Conservation (phyloP, 768 basidiomycete species). For the Vishniacozyma victoriae region DNA sequence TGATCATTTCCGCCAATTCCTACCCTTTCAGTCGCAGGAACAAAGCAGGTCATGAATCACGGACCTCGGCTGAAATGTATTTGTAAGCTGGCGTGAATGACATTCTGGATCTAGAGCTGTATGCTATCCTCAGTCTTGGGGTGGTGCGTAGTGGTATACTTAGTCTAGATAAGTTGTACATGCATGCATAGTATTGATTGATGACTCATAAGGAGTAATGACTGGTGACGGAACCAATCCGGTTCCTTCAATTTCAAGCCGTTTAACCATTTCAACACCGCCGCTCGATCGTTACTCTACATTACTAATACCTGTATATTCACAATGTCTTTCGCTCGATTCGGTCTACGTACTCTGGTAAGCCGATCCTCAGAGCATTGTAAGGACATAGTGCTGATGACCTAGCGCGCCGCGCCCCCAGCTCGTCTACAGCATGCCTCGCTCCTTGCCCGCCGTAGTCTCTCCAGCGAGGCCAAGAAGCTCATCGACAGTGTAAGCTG, state of each 20-base stretch:
- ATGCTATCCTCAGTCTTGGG: too few relatives aligned
- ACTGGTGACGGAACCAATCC: too few relatives aligned
- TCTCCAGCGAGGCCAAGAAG: slow-evolving; percentile 43
- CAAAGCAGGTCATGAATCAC: neutral
- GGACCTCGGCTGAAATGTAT: slow-evolving; percentile 37
- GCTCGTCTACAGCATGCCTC: slow-evolving; percentile 30
- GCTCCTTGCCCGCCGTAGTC: slow-evolving; percentile 23
- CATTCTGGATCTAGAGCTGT: slow-evolving; percentile 16
- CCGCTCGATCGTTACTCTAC: too few relatives aligned
- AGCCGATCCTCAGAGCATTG: slow-evolving; percentile 3
- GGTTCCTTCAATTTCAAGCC: too few relatives aligned
- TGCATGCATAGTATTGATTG: too few relatives aligned
- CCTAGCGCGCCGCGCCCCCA: slow-evolving; percentile 39
- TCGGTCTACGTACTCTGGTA: slow-evolving; percentile 41
- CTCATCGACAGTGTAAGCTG: slow-evolving; percentile 42
- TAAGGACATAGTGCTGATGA: slow-evolving; percentile 8
- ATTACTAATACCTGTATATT: neutral
- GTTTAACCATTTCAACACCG: too few relatives aligned
- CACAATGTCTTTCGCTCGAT: slow-evolving; percentile 39
- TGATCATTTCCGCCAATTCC: slow-evolving; percentile 43
- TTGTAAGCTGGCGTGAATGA: slow-evolving; percentile 35
- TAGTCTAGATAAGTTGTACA: neutral
- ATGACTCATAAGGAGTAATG: too few relatives aligned
- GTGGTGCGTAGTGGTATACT: neutral
- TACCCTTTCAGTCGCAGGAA: slow-evolving; percentile 1